Evolutionary conservation across 148 eudicot genomes (phyloP), one percentile per base, ranked within the genome.

Genomic region (Silene latifolia): DNA sequence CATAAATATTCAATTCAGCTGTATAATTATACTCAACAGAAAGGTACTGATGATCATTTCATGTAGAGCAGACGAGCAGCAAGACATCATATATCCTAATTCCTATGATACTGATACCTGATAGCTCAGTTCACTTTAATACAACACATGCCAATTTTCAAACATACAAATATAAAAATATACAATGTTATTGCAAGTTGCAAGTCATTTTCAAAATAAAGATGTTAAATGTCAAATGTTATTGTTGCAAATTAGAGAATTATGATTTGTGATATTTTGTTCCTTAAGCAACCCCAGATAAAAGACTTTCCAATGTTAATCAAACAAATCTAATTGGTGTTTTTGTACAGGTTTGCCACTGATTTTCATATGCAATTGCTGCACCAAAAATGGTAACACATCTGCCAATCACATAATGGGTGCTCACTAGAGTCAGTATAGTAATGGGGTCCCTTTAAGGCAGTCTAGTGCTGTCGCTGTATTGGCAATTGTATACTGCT

Each of bases 41-140:
- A 60, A 76, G 27, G 25, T 10, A 5, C 4, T 21, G 10, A 56
- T 19, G 20, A 32, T 23, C 35, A 27, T 39, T 54, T 68, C 24
- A 58, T 10, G 72, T 51, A 18, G 17, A 65, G 11, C 27, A n/a
- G 72, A 35, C 12, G 17, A 65, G 11, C 27, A n/a, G 15, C 12
- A 46, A 29, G 60, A 60, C 44, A 56, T 71, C 20, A 54, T 29
- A 56, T 13, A 47, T 39, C 44, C 39, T 35, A 35, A 35, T 39
- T 47, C 72, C 73, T 51, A 20, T 10, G 32, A 70, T 51, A 44
- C 23, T 71, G 12, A 23, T 71, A 56, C 47, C 20, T 54, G 65
- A 72, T 57, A 18, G 9, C 24, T 72, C 10, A 1, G 44, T 39
- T 39, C 8, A 8, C 27, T 61, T 21, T 12, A n/a, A 25, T 0